These are phyloP conservation scores for Xylaria scruposa DNA, from an alignment of 495 filamentous ascomycete species.

Conservation along the genomic window DNA sequence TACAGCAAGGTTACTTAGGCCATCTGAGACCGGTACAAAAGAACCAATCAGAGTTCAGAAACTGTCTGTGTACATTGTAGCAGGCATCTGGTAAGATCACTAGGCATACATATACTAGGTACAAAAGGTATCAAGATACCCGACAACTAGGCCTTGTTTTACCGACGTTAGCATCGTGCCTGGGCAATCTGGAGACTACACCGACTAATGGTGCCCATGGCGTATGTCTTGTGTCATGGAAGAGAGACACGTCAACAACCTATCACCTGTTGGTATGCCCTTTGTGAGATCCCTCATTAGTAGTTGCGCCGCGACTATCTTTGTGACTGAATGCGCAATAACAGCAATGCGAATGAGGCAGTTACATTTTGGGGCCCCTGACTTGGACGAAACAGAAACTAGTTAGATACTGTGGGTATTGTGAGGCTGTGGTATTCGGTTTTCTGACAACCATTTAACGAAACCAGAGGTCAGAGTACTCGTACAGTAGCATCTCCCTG, in stretches of 20 bases:
- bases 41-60: neutral
- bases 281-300: neutral
- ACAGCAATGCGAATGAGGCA: neutral
- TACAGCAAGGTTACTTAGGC: too few relatives aligned
- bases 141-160: neutral
- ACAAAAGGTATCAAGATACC: too few relatives aligned
- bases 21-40: too few relatives aligned
- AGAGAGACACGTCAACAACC: constrained; percentile 19
- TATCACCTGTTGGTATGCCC: constrained; percentile 2
- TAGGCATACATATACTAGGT: too few relatives aligned
- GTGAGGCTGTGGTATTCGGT: constrained; percentile 20
- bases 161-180: neutral
- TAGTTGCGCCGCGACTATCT: neutral
- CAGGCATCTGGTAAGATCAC: neutral
- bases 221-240: neutral
- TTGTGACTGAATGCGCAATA: neutral
- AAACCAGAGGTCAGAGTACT: neutral
- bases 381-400: neutral
- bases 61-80: too few relatives aligned
- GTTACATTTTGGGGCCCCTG: neutral
- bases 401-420: neutral
- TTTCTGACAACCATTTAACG: neutral
- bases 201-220: neutral
- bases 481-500: neutral
- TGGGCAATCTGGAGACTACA: constrained; percentile 5